Evolutionary conservation across 306 rosid species (phyloP), one percentile per base, ranked within the genome.

Genomic region (Sesbania bispinosa): DNA sequence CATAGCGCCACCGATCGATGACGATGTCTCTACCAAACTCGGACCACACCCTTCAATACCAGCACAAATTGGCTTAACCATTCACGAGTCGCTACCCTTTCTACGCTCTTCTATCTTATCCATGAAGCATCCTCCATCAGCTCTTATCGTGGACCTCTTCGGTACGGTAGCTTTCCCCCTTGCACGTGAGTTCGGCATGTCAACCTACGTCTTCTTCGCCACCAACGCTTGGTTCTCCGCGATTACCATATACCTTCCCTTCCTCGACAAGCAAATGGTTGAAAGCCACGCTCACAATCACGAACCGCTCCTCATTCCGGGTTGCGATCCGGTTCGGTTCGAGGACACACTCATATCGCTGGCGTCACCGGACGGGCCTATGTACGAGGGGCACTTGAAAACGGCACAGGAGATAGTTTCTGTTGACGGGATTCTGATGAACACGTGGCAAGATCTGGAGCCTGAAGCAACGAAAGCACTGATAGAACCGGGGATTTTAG

Each of bases 401-500:
- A 26, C 39, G 4, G 71, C 18, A 0, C 1, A 2, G 63, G 77
- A 51, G 1, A 7, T 76, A 6, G 1, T 66, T 1, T 30, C 78
- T 0, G 67, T 41, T 0, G 88, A 88, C 27, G 97, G 95, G 11
- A 70, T 90, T 32, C 36, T 88, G 67, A 9, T 88, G 13, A 90
- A 90, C 74, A 86, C 82, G 19, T 88, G 97, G 94, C 69, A 73
- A 7, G 90, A 83, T 39, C 69, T 86, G 5, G 76, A 86, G 66
- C 77, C 80, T 0, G 6, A 0, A 5, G 18, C 78, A 0, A 29
- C 38, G 0, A 66, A 71, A 18, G 86, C 88, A 0, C 9, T 88
- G 0, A 57, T 29, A 6, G 84, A 81, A 6, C 4, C 30, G 1
- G 53, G 29, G 0, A 20, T 71, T n/a, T 18, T 83, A 4, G 84